A percentile compares a stretch with the other conserved stretches of the same genome.
Evolutionary conservation across 164 flowering plant genomes (phyloP).

Genomic region (Magnolia sinica): DNA sequence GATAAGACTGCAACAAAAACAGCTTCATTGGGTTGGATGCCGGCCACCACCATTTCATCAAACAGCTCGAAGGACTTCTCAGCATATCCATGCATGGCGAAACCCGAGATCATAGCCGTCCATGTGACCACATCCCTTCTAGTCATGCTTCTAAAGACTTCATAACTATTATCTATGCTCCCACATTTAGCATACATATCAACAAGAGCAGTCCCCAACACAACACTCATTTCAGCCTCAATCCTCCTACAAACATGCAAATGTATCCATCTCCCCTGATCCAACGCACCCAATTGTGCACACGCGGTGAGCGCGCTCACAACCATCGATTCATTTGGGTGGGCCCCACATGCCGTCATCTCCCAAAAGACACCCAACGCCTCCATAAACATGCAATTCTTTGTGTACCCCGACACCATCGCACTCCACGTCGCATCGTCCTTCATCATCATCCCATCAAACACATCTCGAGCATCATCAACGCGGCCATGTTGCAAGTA

Average conservation of each 20-base stretch:
- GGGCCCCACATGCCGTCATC: slow-evolving; percentile 23
- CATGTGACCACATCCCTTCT: slow-evolving; percentile 36
- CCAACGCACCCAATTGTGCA: slow-evolving; percentile 31
- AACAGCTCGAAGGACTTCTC: slow-evolving; percentile 25
- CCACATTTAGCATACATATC: slow-evolving; percentile 79
- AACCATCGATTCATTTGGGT: slow-evolving; percentile 29
- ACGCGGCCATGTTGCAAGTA: slow-evolving; percentile 25
- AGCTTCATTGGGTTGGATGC: slow-evolving; percentile 31
- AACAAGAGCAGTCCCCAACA: slow-evolving; percentile 56
- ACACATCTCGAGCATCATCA: slow-evolving; percentile 24
- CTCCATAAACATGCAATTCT: slow-evolving; percentile 24
- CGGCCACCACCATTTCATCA: slow-evolving; percentile 27
- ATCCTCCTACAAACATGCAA: slow-evolving; percentile 15
- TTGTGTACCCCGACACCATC: slow-evolving; percentile 36
- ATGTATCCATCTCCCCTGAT: slow-evolving; percentile 37
- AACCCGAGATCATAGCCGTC: slow-evolving; percentile 39
- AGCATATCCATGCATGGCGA: slow-evolving; percentile 38
- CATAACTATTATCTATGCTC: slow-evolving; percentile 19
- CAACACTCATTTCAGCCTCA: slow-evolving; percentile 10
- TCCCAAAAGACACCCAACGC: slow-evolving; percentile 31
- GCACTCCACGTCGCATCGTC: slow-evolving; percentile 44
- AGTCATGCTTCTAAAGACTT: slow-evolving; percentile 23
- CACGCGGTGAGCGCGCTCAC: slow-evolving; percentile 41
- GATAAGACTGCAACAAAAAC: slow-evolving; percentile 35
- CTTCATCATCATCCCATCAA: slow-evolving; percentile 26